Evolutionary conservation across 768 basidiomycete genomes (phyloP).

Genomic region (Termitomyces sp.): DNA sequence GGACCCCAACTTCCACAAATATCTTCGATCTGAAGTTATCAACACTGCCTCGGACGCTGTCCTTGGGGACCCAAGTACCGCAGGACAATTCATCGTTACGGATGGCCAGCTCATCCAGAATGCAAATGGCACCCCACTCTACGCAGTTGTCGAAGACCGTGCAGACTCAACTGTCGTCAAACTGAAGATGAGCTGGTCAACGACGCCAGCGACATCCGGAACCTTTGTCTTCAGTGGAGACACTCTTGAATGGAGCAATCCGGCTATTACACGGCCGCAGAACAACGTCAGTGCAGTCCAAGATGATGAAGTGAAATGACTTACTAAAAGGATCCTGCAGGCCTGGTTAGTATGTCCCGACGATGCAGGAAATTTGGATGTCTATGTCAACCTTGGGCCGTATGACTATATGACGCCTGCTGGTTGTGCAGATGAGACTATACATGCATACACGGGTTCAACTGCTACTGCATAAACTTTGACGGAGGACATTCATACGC

Average conservation of each 20-base stretch:
- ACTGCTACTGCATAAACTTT: slow-evolving; percentile 32
- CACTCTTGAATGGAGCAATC: slow-evolving; percentile 53
- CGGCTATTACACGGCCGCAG: slow-evolving; percentile 47
- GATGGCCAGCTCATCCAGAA: slow-evolving; percentile 54
- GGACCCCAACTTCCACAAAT: slow-evolving; percentile 59
- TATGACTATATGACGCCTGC: slow-evolving; percentile 54
- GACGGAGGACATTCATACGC: neutral
- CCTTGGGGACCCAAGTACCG: slow-evolving; percentile 45
- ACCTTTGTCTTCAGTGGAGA: slow-evolving; percentile 57
- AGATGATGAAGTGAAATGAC: neutral
- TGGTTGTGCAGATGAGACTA: slow-evolving; percentile 57
- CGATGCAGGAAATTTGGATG: slow-evolving; percentile 33
- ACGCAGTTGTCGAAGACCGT: slow-evolving; percentile 45
- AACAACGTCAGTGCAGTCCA: slow-evolving; percentile 35
- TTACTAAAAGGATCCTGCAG: slow-evolving; percentile 16
- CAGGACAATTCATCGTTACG: slow-evolving; percentile 55
- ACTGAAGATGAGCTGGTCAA: slow-evolving; percentile 46
- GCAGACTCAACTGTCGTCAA: slow-evolving; percentile 44
- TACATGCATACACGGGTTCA: slow-evolving; percentile 57
- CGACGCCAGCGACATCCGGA: slow-evolving; percentile 40
- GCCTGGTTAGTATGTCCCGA: slow-evolving; percentile 61
- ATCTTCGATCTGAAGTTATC: slow-evolving; percentile 48
- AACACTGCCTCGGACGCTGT: slow-evolving; percentile 44
- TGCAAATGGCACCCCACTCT: slow-evolving; percentile 37
- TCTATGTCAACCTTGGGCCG: slow-evolving; percentile 53